Evolutionary conservation across 1,139 yeast genomes (phyloP), one percentile per base, ranked within the genome.

Genomic region (Candida sojae): DNA sequence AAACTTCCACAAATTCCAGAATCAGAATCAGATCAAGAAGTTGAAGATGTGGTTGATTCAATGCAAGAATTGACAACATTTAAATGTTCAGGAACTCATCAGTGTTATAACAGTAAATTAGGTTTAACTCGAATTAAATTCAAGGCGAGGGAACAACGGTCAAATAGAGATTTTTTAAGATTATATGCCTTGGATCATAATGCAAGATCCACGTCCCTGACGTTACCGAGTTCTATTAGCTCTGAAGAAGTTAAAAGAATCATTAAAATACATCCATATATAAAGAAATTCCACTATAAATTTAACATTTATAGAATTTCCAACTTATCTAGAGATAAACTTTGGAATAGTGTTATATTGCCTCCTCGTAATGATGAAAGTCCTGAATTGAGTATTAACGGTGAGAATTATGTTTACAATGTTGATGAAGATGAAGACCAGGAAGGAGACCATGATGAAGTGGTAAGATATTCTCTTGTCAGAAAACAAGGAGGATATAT

Each of bases 261-360:
- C 5, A 35, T 51, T 6, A 36, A 44, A 31, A n/a, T 45, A 6
- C 54, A 53, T 37, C 69, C 70, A 43, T 55, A 56, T 12, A 58
- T 67, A 33, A 55, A 50, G 36, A 52, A 54, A 11, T 70, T 70
- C 54, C 76, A 72, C 54, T 49, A 55, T 28, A 44, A 55, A 21
- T 52, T 66, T 48, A 63, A 69, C 50, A 56, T 69, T 34, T 60
- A 59, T 47, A 64, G 65, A 28, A 58, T 78, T 17, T 75, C 80
- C 4, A 58, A 66, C 25, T 46, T 64, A 59, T 63, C 79, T 5
- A 66, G 68, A 57, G 78, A 74, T 43, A 80, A 79, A 55, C 62
- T 80, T 39, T 80, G 84, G 83, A 67, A 70, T 48, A 66, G 65
- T 40, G 77, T 78, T n/a, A 67, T 78, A 3, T 66, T 80, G 37